Evolutionary conservation across 129 eudicot species (phyloP), one percentile per base, ranked within the genome.

Genomic region (Deinandra increscens): DNA sequence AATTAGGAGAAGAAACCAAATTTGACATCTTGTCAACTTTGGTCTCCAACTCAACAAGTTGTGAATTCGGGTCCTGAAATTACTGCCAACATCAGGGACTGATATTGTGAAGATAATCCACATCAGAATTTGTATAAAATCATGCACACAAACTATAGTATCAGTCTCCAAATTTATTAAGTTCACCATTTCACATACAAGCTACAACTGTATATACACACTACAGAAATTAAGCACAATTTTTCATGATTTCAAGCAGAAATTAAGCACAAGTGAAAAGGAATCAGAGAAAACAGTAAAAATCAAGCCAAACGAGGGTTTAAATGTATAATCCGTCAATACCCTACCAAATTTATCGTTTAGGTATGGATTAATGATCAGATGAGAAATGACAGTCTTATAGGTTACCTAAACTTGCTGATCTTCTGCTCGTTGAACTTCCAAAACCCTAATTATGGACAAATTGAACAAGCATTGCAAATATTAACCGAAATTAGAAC

Each of bases 381-480:
- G 54, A 46, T 46, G 20, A 45, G 7, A 45, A 45, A 45, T 45
- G 51, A 45, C 7, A 45, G 4, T 6, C 18, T 45, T 45, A 45
- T 7, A 45, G 51, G 18, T 13, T 7, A 51, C 13, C 20, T 51
- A 18, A 19, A 19, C 9, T 19, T 0, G 31, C 2, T 18, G 20
- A 53, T 53, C 14, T 53, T 19, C 31, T 20, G 60, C 3, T 19
- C 9, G 33, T 53, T 53, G 54, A 46, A 14, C 9, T 46, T 46
- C 19, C n/a, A 1, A 71, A 71, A 71, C 76, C 68, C 68, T 59
- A 71, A 18, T 20, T 12, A 53, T 19, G 33, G 14, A 18, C 19
- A 46, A 5, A 4, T 44, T 44, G 4, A 17, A 49, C 3, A 53
- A 19, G 9, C 13, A 2, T 9, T 13, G 12, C 59, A 0, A 20